Conservation (phyloP, 495 filamentous ascomycete genomes). For the Neurospora sp. region DNA sequence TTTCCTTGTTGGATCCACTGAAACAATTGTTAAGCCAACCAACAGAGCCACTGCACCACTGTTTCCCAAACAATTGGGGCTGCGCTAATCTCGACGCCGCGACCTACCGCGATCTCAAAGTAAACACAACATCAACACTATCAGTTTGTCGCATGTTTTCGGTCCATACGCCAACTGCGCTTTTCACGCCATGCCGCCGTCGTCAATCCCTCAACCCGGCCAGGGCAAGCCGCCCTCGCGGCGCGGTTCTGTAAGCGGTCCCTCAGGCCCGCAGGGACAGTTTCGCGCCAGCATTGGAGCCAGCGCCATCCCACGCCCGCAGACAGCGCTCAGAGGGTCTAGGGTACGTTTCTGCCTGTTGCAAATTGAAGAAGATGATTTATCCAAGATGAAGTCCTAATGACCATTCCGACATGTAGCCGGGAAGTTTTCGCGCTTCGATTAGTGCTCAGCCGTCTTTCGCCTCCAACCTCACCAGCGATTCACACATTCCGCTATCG, state of each 20-base stretch:
- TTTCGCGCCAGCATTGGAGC: slow-evolving; percentile 28
- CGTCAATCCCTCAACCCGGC: slow-evolving; percentile 15
- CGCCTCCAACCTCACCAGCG: slow-evolving; percentile 49
- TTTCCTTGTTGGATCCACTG: neutral
- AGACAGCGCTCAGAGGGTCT: slow-evolving; percentile 25
- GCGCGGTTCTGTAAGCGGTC: slow-evolving; percentile 14
- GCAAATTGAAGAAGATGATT: neutral
- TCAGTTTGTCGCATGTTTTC: neutral
- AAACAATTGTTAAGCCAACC: neutral
- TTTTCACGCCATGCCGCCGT: slow-evolving; percentile 12
- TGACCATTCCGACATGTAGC: slow-evolving; percentile 13
- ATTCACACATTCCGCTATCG: slow-evolving; percentile 22
- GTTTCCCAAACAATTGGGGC: neutral
- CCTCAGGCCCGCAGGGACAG: slow-evolving; percentile 8
- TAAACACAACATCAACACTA: slow-evolving; percentile 1
- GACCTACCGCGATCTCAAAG: neutral
- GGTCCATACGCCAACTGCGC: neutral
- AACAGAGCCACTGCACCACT: neutral
- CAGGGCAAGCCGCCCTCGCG: slow-evolving; percentile 16
- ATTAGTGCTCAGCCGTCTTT: slow-evolving; percentile 41
- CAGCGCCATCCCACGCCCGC: slow-evolving; percentile 21
- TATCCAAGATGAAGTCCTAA: slow-evolving; percentile 4
- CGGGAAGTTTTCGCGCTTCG: slow-evolving; percentile 12
- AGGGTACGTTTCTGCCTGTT: slow-evolving; percentile 29
- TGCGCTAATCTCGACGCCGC: neutral